phyloP scores from a whole-genome alignment of 163 green algal species.

The Volvox carteri region DNA sequence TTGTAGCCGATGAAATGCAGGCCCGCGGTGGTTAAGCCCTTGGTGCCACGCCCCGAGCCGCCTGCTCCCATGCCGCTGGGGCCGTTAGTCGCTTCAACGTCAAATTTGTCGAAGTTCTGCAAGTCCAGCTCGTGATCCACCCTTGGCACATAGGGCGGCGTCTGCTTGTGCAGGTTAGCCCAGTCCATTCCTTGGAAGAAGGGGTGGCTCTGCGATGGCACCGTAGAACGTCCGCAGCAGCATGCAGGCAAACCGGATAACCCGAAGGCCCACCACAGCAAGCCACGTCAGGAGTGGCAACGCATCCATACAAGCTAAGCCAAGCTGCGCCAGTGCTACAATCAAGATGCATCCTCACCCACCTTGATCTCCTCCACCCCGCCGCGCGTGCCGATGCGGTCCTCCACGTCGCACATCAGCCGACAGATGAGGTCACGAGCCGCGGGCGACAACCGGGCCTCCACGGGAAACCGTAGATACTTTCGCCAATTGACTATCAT shows the following conservation, averaged over 20 bases:
- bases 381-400: slow-evolving; percentile 85
- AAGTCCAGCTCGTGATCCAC: slow-evolving; percentile 96
- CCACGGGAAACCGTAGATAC: slow-evolving; percentile 89
- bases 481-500: slow-evolving; percentile 99
- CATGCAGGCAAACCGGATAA: too few relatives aligned
- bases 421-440: slow-evolving; percentile 91
- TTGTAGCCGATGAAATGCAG: slow-evolving; percentile 98
- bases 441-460: slow-evolving; percentile 78
- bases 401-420: slow-evolving; percentile 96
- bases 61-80: not conserved
- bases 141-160: slow-evolving; percentile 87
- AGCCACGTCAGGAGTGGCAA: too few relatives aligned
- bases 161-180: slow-evolving; percentile 78
- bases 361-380: slow-evolving; percentile 88
- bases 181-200: slow-evolving; percentile 96
- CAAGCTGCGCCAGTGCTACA: too few relatives aligned
- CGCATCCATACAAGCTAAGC: too few relatives aligned
- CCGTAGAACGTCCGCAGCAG: too few relatives aligned
- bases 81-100: slow-evolving; percentile 79
- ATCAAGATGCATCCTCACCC: too few relatives aligned
- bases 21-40: slow-evolving; percentile 76
- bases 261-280: too few relatives aligned
- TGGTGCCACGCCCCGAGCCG: slow-evolving; percentile 19
- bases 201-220: slow-evolving; percentile 81
- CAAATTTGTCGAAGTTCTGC: slow-evolving; percentile 98